Conservation (phyloP, 148 eudicot genomes). For the Camellia sinensis region DNA sequence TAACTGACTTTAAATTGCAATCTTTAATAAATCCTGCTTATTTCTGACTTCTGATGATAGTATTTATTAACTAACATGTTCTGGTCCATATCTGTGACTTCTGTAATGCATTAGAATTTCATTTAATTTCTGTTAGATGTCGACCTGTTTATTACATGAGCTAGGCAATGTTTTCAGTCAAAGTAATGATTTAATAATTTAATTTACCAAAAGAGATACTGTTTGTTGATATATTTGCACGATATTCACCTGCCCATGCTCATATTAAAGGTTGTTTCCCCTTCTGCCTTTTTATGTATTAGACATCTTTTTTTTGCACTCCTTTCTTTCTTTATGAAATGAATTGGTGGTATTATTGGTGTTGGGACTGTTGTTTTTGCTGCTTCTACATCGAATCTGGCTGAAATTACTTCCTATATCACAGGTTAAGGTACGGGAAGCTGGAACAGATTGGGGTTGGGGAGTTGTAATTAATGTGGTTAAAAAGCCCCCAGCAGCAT, state of each 20-base stretch:
- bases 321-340: too few species aligned
- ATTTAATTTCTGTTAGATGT: not conserved
- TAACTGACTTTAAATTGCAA: not conserved
- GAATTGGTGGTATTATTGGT: too few species aligned
- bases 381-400: not conserved
- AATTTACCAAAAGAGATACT: not conserved
- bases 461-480: constrained; percentile 98
- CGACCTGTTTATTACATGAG: not conserved
- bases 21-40: not conserved
- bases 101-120: not conserved
- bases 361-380: not conserved
- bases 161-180: not conserved
- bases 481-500: constrained; percentile 56
- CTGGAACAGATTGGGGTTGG: constrained; percentile 98
- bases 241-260: not conserved
- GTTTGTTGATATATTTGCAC: not conserved
- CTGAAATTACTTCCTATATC: constrained; percentile 8
- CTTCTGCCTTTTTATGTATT: not conserved
- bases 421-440: constrained; percentile 86
- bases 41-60: not conserved
- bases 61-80: not conserved
- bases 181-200: not conserved
- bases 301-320: too few species aligned
- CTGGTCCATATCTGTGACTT: not conserved
- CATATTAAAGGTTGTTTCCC: not conserved